These are phyloP conservation scores for Sporothrix inflata DNA, from an alignment of 2,329 filamentous ascomycete genomes.

Conservation along the genomic window DNA sequence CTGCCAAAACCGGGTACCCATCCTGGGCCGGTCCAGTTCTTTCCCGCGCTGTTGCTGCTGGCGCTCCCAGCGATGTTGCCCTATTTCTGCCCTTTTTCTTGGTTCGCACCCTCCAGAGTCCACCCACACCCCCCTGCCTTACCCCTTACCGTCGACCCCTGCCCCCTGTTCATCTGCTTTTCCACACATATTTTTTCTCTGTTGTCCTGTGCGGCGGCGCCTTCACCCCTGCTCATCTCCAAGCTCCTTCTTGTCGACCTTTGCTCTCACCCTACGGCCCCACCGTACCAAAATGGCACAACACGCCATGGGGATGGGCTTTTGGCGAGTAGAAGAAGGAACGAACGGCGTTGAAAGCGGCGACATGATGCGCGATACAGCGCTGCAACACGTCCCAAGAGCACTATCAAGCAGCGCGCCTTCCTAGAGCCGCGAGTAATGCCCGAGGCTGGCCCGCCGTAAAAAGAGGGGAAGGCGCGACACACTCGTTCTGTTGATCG, in stretches of 20 bases:
- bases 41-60: slow-evolving; percentile 6
- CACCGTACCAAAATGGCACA: slow-evolving; percentile 22
- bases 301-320: background rate
- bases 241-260: slow-evolving; percentile 8
- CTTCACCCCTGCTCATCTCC: slow-evolving; percentile 24
- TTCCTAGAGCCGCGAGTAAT: background rate
- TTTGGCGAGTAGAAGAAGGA: background rate
- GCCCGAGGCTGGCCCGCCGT: background rate
- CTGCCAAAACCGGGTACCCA: slow-evolving; percentile 21
- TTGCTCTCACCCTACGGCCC: background rate
- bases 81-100: background rate
- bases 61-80: background rate
- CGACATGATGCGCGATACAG: background rate
- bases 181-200: background rate
- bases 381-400: background rate
- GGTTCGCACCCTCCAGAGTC: background rate
- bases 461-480: background rate
- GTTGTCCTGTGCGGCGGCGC: slow-evolving; percentile 24
- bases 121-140: slow-evolving; percentile 19
- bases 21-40: slow-evolving; percentile 19
- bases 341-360: background rate
- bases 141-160: slow-evolving; percentile 10
- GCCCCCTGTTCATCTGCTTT: slow-evolving; percentile 7
- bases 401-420: background rate
- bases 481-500: background rate